These are phyloP conservation scores for Apiotrichum gracile DNA, from an alignment of 1,284 basidiomycete genomes.

Conservation along the genomic window DNA sequence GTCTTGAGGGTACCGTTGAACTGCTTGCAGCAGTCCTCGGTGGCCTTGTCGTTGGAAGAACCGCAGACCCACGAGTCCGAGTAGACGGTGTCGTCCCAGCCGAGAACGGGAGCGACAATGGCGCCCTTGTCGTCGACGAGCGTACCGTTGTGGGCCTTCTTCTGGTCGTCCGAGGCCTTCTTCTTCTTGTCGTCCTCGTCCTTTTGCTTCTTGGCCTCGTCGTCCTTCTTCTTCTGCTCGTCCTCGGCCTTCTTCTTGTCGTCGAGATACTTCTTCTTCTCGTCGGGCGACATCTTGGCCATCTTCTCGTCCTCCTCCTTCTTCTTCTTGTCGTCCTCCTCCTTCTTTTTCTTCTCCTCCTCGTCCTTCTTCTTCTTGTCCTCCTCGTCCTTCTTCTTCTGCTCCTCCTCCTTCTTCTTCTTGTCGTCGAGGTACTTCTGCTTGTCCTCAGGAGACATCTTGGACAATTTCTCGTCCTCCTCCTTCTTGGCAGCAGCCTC, in stretches of 20 bases:
- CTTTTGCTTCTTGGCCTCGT: background rate
- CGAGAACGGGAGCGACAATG: background rate
- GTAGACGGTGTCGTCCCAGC: background rate
- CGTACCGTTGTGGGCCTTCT: background rate
- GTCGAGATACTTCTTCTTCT: background rate
- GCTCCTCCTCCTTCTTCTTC: background rate
- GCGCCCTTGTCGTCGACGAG: background rate
- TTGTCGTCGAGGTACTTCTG: background rate
- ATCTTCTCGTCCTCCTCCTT: background rate
- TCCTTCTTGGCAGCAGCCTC: background rate
- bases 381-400: background rate
- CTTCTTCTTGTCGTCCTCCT: background rate
- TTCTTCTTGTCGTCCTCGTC: background rate
- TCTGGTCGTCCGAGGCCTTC: background rate
- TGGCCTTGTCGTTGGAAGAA: background rate
- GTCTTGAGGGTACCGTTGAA: background rate
- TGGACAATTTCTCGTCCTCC: background rate
- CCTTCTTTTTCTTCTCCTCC: background rate
- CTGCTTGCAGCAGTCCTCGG: background rate
- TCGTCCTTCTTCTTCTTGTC: background rate
- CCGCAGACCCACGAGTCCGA: background rate
- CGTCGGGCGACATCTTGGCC: too few species aligned
- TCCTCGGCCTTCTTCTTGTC: background rate
- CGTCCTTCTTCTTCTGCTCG: background rate
- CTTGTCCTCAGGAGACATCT: background rate